Base-by-base conservation (phyloP, 345 rosid genomes). In the Gossypium anomalum region DNA sequence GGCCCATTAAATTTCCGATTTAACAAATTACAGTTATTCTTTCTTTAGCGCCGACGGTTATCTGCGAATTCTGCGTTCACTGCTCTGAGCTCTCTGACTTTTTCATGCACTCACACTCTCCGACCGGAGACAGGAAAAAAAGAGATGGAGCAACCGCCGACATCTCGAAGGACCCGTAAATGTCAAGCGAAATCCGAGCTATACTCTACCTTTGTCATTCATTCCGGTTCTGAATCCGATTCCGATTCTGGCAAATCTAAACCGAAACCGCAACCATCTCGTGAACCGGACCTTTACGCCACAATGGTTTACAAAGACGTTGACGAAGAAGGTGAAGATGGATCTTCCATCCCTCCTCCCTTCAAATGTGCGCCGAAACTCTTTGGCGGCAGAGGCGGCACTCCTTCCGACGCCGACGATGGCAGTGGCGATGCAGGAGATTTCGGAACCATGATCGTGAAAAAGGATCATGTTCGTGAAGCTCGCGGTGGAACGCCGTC, bases 351-450 rank as follows among this genome's bases (percentile, higher is more conserved):
- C 43, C 89, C 89, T 59, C 98, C 97, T 71, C 97, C 91, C 14
- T 92, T 93, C 79, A 91, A 89, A 75, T 92, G 88, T 80, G 89
- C 91, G 9, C 94, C 97, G 57, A 95, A 91, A 66, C 98, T 91
- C 80, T 91, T 93, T 74, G 99, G 97, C 0, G 93, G 92, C 34
- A 89, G 87, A 34, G 93, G 95, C 45, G 91, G 85, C 34, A 75
- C 84, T 59, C 76, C 87, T 17, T 89, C 80, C 78, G 94, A 89
- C 77, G 85, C 77, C 77, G 97, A 87, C 74, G 83, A 85, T 20
- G 61, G 23, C 0, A 89, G 78, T 61, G 59, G 48, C 7, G 53
- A 41, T 3, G 71, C 41, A 4, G 86, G 78, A 11, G 97, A 90
- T 73, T 94, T 87, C 60, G 91, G 94, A 23, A 94, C 98, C 0